These are phyloP conservation scores for Trichoderma polysporum DNA, from an alignment of 2,329 filamentous ascomycete species.

Conservation along the genomic window DNA sequence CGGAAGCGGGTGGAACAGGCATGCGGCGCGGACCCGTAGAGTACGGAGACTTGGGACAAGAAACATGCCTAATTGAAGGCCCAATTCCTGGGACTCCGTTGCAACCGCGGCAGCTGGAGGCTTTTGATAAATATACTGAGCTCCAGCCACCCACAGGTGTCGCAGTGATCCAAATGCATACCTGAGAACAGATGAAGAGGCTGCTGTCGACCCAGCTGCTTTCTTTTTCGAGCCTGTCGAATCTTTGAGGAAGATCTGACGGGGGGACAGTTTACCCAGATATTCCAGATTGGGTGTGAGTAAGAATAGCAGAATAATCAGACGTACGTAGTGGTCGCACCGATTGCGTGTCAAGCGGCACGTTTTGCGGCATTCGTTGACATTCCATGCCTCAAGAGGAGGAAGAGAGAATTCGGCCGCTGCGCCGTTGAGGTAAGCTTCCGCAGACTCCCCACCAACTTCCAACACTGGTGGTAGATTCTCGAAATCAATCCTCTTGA, in stretches of 20 bases:
- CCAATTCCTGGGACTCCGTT: neutral
- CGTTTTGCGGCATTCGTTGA: neutral
- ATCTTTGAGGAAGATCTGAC: neutral
- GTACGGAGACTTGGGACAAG: conserved; percentile 7
- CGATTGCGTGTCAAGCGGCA: neutral
- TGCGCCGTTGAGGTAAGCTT: neutral
- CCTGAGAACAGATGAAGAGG: neutral
- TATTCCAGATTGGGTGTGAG: neutral
- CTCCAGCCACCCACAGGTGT: neutral
- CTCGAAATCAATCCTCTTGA: neutral
- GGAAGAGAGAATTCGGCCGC: neutral
- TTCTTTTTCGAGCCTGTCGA: neutral
- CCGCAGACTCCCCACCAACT: neutral
- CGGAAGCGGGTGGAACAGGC: neutral
- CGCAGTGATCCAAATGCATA: neutral
- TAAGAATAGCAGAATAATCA: neutral
- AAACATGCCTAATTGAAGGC: neutral
- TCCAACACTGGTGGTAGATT: neutral
- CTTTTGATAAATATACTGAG: neutral
- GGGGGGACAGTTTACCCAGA: neutral
- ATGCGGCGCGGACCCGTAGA: neutral
- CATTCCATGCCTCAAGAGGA: neutral
- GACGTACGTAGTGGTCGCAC: neutral
- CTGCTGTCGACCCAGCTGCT: neutral
- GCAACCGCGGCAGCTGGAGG: no score